Conservation (phyloP, 768 basidiomycete species). For the Phallus indusiatus region DNA sequence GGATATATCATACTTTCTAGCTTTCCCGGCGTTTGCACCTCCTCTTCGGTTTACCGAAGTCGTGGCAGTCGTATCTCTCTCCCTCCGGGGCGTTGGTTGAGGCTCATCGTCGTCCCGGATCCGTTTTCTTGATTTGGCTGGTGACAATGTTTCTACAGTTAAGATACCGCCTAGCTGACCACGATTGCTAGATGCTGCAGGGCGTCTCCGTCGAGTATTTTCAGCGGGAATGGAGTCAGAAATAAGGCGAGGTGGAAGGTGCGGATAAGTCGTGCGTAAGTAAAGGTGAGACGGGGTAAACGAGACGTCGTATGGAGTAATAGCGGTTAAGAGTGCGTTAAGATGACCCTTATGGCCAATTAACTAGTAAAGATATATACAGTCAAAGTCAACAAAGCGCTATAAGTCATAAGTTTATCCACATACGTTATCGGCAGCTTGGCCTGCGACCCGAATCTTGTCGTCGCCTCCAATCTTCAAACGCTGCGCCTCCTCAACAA, state of each 20-base stretch:
- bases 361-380: background rate
- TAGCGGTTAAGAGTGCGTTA: constrained; percentile 45
- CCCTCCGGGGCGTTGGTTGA: background rate
- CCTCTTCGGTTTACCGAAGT: background rate
- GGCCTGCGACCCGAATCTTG: constrained; percentile 92
- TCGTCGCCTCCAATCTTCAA: constrained; percentile 95
- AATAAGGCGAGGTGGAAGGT: constrained; percentile 59
- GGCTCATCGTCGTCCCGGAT: constrained; percentile 5
- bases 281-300: constrained; percentile 49
- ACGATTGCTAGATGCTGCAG: constrained; percentile 23
- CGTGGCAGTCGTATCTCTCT: background rate
- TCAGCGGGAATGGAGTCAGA: constrained; percentile 54
- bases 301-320: constrained; percentile 34
- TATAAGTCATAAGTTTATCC: constrained; percentile 27
- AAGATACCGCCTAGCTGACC: constrained; percentile 26
- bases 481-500: constrained; percentile 86
- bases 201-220: constrained; percentile 21
- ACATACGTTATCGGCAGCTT: constrained; percentile 82
- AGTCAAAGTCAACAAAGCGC: constrained; percentile 21
- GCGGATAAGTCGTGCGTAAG: constrained; percentile 64
- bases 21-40: background rate
- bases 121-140: constrained; percentile 7
- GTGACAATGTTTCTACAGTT: constrained; percentile 3
- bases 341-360: background rate
- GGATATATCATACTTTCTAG: constrained; percentile 1